A percentile compares a stretch with the other conserved stretches of the same genome.
These are phyloP conservation scores for Chloranthus sessilifolius DNA, from an alignment of 164 flowering plant genomes.

Conservation along the genomic window DNA sequence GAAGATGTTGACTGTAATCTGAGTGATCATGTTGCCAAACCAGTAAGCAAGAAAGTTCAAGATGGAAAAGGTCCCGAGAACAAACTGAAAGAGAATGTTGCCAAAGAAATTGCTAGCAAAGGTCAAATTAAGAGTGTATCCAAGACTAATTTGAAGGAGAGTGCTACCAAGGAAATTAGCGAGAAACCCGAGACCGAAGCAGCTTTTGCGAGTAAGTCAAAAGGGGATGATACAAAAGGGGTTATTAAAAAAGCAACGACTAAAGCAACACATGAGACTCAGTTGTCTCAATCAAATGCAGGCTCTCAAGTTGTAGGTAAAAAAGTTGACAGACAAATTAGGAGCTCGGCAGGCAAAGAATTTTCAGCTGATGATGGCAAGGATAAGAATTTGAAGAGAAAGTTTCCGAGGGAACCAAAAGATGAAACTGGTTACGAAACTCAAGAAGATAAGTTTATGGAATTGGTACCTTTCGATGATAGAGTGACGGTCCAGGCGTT, in stretches of 20 bases:
- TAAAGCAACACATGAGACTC: not conserved
- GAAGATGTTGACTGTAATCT: too few species aligned
- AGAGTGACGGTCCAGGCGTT: constrained; percentile 36
- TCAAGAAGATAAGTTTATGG: constrained; percentile 5
- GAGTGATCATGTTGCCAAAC: constrained; percentile 1
- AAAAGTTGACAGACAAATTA: not conserved
- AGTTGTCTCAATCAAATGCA: not conserved
- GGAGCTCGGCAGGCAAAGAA: not conserved
- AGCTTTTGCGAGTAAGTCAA: not conserved
- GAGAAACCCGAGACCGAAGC: not conserved
- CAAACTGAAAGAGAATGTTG: constrained; percentile 4
- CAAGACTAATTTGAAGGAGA: constrained; percentile 2
- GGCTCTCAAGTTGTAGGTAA: not conserved
- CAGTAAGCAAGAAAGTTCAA: constrained; percentile 2
- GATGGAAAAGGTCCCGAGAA: constrained; percentile 3
- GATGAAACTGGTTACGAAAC: not conserved
- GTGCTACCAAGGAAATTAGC: not conserved
- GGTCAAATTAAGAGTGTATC: not conserved
- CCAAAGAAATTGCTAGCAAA: not conserved
- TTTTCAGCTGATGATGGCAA: not conserved
- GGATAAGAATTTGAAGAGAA: constrained; percentile 10
- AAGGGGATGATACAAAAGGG: constrained; percentile 4
- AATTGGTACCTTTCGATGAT: constrained; percentile 6
- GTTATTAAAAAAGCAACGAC: not conserved
- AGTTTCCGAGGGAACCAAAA: constrained; percentile 6